Percentiles rank a stretch among this genome's conserved stretches.
Conservation (phyloP, 805 yeast species). For the Naumovozyma castellii region DNA sequence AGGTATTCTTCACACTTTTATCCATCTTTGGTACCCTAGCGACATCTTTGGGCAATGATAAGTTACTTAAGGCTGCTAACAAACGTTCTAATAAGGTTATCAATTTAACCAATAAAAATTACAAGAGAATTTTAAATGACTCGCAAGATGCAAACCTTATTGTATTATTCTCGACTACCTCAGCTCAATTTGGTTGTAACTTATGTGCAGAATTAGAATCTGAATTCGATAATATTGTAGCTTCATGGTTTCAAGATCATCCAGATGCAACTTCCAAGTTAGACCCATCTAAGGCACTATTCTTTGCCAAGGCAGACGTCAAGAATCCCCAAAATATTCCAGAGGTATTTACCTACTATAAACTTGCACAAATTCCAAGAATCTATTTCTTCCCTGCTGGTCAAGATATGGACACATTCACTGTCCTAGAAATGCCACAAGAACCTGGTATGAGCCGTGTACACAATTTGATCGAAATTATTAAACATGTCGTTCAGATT, state of each 20-base stretch:
- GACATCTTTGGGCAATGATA: background rate
- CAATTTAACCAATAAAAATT: conserved; percentile 52
- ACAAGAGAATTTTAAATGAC: conserved; percentile 45
- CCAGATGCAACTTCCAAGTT: conserved; percentile 36
- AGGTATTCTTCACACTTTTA: background rate
- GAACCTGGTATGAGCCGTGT: conserved; percentile 31
- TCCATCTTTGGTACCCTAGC: background rate
- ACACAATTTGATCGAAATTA: conserved; percentile 19
- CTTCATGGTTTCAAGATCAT: conserved; percentile 52
- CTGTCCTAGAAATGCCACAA: conserved; percentile 28
- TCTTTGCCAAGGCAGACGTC: conserved; percentile 71
- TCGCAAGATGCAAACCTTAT: conserved; percentile 60
- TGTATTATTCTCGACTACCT: conserved; percentile 66
- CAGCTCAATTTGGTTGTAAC: conserved; percentile 64
- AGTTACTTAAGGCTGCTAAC: conserved; percentile 10
- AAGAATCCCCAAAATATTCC: conserved; percentile 42
- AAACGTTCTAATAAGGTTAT: conserved; percentile 33
- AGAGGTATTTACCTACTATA: conserved; percentile 35
- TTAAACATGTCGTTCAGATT: conserved; percentile 20
- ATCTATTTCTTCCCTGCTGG: conserved; percentile 54
- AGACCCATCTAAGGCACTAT: conserved; percentile 31
- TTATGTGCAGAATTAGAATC: conserved; percentile 68
- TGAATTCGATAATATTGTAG: conserved; percentile 47
- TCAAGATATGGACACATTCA: conserved; percentile 21
- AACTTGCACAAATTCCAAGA: conserved; percentile 71